A percentile compares a stretch with the other conserved stretches of the same genome.
These are phyloP conservation scores for Myxozyma neotropica DNA, from an alignment of 805 yeast species.

Conservation along the genomic window DNA sequence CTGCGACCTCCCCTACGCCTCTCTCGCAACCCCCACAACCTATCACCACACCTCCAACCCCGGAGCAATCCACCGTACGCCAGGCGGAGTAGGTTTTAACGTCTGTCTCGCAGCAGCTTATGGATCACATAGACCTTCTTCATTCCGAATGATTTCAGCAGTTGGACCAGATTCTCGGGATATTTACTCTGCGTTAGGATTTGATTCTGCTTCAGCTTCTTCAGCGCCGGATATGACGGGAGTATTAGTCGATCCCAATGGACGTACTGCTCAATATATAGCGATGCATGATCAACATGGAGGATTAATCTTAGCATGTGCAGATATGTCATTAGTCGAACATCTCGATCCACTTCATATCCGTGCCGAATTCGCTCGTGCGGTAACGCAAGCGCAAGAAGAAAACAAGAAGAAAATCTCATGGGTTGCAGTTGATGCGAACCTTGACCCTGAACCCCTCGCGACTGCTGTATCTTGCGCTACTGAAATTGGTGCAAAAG, in stretches of 20 bases:
- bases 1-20: slow-evolving; percentile 42
- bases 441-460: slow-evolving; percentile 54
- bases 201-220: neutral
- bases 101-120: slow-evolving; percentile 65
- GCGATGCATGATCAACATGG: slow-evolving; percentile 68
- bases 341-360: slow-evolving; percentile 51
- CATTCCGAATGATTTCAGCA: slow-evolving; percentile 54
- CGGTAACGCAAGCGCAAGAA: slow-evolving; percentile 41
- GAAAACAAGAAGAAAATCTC: neutral
- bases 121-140: slow-evolving; percentile 28
- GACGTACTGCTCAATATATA: slow-evolving; percentile 68
- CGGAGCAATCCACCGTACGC: slow-evolving; percentile 55
- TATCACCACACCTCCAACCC: slow-evolving; percentile 68
- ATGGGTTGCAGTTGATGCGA: slow-evolving; percentile 66
- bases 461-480: slow-evolving; percentile 44
- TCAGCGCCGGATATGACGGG: slow-evolving; percentile 25
- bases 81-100: slow-evolving; percentile 88
- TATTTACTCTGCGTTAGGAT: slow-evolving; percentile 19
- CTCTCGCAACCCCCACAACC: slow-evolving; percentile 36
- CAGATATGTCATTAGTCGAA: slow-evolving; percentile 76
- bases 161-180: slow-evolving; percentile 58
- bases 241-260: slow-evolving; percentile 36
- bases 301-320: slow-evolving; percentile 70
- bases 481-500: slow-evolving; percentile 38
- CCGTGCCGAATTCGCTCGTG: slow-evolving; percentile 44